Evolutionary conservation across 129 eudicot genomes (phyloP).

Genomic region (Rutidosis leptorrhynchoides): DNA sequence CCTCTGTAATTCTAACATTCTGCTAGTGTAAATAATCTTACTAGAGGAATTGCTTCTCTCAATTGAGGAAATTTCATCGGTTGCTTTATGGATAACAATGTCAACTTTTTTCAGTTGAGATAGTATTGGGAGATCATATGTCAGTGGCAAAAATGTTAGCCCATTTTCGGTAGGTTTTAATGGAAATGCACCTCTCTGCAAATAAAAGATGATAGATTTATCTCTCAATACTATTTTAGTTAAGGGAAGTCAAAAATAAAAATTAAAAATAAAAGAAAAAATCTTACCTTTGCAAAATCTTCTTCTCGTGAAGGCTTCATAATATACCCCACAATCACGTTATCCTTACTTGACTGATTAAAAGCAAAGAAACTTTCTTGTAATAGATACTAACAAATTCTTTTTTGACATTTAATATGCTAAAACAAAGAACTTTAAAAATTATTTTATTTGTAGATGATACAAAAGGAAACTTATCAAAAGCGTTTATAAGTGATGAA

Average conservation of each 20-base stretch:
- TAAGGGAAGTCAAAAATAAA: neutral
- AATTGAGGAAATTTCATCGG: slow-evolving; percentile 82
- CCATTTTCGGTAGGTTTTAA: slow-evolving; percentile 57
- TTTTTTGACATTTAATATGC: slow-evolving; percentile 12
- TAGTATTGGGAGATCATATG: slow-evolving; percentile 62
- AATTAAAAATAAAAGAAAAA: neutral
- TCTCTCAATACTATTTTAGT: slow-evolving; percentile 5
- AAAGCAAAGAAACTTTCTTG: too few relatives aligned
- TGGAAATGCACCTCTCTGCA: slow-evolving; percentile 98
- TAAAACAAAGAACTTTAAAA: neutral
- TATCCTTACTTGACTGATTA: slow-evolving; percentile 52
- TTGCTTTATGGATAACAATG: slow-evolving; percentile 81
- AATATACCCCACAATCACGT: slow-evolving; percentile 58
- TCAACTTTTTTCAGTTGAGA: slow-evolving; percentile 69
- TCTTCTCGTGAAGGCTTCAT: slow-evolving; percentile 97
- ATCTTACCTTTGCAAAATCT: slow-evolving; percentile 87
- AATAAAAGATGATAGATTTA: slow-evolving; percentile 17
- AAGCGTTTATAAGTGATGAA: neutral
- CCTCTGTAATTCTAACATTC: slow-evolving; percentile 83
- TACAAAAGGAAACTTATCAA: too few relatives aligned
- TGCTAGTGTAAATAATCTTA: slow-evolving; percentile 55
- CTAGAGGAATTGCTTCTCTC: slow-evolving; percentile 46
- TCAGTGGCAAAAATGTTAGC: slow-evolving; percentile 81
- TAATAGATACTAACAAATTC: slow-evolving; percentile 1
- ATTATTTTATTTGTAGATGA: neutral